Evolutionary conservation across 2,329 filamentous ascomycete species (phyloP).

Genomic region (Lachnellula arida): DNA sequence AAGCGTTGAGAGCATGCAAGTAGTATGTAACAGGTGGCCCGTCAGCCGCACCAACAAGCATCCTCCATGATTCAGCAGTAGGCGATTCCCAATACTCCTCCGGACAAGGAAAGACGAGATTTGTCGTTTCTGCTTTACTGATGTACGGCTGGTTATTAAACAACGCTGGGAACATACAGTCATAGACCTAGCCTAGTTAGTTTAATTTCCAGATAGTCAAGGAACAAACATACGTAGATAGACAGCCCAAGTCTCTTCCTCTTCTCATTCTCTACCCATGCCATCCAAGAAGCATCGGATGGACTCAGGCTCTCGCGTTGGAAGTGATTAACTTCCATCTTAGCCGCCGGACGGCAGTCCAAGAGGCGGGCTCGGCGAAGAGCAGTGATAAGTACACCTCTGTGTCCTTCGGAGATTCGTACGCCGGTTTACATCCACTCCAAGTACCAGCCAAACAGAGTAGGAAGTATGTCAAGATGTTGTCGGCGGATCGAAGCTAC

Average conservation of each 20-base stretch:
- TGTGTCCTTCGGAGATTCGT: conserved; percentile 27
- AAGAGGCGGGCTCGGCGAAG: conserved; percentile 24
- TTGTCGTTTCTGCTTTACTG: conserved; percentile 29
- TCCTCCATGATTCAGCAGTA: conserved; percentile 22
- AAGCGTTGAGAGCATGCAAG: conserved; percentile 27
- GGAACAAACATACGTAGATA: conserved; percentile 24
- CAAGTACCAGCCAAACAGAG: conserved; percentile 27
- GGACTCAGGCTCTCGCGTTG: conserved; percentile 14
- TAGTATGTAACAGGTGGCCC: conserved; percentile 22
- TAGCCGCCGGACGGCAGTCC: conserved; percentile 23
- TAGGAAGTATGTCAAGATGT: conserved; percentile 27
- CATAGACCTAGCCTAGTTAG: conserved; percentile 19
- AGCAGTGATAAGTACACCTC: conserved; percentile 26
- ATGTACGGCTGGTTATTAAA: conserved; percentile 30
- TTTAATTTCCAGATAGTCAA: background rate
- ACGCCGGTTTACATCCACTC: conserved; percentile 27
- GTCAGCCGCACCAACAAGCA: conserved; percentile 19
- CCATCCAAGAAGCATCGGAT: conserved; percentile 23
- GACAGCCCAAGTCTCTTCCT: conserved; percentile 26
- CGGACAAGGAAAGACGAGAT: conserved; percentile 26
- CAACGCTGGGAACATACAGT: conserved; percentile 27
- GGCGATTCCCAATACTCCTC: conserved; percentile 25
- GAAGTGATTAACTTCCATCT: conserved; percentile 15
- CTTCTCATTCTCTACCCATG: conserved; percentile 30
- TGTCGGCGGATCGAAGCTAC: conserved; percentile 25